phyloP scores from a whole-genome alignment of 805 yeast species.

The Candida quercuum region DNA sequence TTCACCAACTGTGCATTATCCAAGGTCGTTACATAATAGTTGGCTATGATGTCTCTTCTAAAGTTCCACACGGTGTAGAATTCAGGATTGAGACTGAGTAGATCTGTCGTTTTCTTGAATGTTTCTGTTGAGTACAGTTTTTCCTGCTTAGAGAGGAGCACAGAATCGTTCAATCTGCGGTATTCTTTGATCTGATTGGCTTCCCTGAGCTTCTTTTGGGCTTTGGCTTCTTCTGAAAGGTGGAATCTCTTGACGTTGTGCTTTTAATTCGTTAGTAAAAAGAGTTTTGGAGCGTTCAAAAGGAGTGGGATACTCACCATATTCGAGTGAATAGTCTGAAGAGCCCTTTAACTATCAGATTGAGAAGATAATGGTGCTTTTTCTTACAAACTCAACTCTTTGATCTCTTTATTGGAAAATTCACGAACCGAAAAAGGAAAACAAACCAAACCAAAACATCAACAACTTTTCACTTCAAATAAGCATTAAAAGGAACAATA shows the following conservation, averaged over 20 bases:
- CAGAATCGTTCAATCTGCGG: conserved; percentile 35
- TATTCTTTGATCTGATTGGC: conserved; percentile 54
- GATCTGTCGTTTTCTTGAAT: conserved; percentile 47
- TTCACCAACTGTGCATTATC: conserved; percentile 19
- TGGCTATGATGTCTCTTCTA: conserved; percentile 62
- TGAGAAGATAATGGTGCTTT: too few relatives aligned
- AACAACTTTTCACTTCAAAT: too few relatives aligned
- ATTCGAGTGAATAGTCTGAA: too few relatives aligned
- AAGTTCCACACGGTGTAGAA: conserved; percentile 87
- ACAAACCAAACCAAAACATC: neutral
- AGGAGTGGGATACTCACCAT: conserved; percentile 5
- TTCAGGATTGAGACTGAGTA: conserved; percentile 75
- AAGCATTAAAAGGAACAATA: too few relatives aligned
- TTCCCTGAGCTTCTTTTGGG: conserved; percentile 51
- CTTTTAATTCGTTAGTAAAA: conserved; percentile 24
- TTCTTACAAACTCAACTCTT: too few relatives aligned
- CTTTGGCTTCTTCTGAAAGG: conserved; percentile 50
- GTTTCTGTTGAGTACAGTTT: conserved; percentile 30
- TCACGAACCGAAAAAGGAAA: conserved; percentile 27
- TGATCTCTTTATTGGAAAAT: too few relatives aligned
- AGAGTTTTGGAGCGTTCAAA: neutral
- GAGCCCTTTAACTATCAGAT: too few relatives aligned
- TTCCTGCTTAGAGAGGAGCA: conserved; percentile 32
- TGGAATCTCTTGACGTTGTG: conserved; percentile 68
- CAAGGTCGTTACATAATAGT: conserved; percentile 13